These are phyloP conservation scores for Arthrobotrys megalospora DNA, from an alignment of 2,329 filamentous ascomycete species.

Conservation along the genomic window DNA sequence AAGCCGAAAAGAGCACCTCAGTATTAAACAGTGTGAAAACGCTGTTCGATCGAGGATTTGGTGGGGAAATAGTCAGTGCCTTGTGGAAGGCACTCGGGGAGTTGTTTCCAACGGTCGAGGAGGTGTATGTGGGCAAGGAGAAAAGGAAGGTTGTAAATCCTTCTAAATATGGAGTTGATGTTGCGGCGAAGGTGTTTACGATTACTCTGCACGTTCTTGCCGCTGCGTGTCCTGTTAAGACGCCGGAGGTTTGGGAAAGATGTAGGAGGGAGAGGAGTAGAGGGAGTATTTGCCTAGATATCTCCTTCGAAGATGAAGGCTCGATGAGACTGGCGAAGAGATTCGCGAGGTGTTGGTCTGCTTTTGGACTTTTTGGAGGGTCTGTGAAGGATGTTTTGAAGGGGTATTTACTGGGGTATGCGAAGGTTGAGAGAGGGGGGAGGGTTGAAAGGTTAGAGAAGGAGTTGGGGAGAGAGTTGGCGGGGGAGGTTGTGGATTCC, in stretches of 20 bases:
- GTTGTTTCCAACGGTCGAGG: slow-evolving; percentile 69
- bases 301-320: slow-evolving; percentile 66
- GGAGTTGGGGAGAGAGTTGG: slow-evolving; percentile 67
- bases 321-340: slow-evolving; percentile 62
- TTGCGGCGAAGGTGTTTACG: slow-evolving; percentile 62
- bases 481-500: slow-evolving; percentile 74
- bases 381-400: slow-evolving; percentile 53
- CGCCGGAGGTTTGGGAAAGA: slow-evolving; percentile 62
- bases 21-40: slow-evolving; percentile 34
- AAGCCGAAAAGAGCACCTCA: slow-evolving; percentile 71
- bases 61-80: slow-evolving; percentile 75
- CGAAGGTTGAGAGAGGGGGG: slow-evolving; percentile 46
- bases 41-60: slow-evolving; percentile 67
- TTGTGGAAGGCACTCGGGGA: slow-evolving; percentile 75
- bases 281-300: slow-evolving; percentile 65
- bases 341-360: slow-evolving; percentile 61
- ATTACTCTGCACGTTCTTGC: slow-evolving; percentile 63
- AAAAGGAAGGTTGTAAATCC: slow-evolving; percentile 63
- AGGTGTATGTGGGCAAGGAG: slow-evolving; percentile 22
- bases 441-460: slow-evolving; percentile 57
- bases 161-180: slow-evolving; percentile 42
- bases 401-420: slow-evolving; percentile 62
- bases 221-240: slow-evolving; percentile 55
- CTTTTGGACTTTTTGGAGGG: slow-evolving; percentile 50
- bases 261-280: slow-evolving; percentile 60